Conservation (phyloP, 1,284 basidiomycete genomes). For the Tylopilus sp. region DNA sequence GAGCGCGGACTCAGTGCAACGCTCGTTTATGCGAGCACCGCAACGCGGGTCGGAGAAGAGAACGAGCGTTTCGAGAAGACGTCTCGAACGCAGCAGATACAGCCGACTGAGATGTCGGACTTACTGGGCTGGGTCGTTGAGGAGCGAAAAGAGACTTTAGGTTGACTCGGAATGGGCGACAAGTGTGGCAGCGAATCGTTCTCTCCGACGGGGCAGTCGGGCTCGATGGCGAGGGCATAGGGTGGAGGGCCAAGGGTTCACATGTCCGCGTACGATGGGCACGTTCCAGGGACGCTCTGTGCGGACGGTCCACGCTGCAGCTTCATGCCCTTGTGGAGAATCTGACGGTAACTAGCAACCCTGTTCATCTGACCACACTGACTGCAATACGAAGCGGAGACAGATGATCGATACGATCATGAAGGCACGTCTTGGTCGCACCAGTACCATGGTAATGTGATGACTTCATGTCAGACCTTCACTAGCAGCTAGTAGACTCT, state of each 20-base stretch:
- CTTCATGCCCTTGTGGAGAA: conserved; percentile 7
- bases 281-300: conserved; percentile 21
- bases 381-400: not conserved
- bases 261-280: not conserved
- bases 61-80: not conserved
- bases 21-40: not conserved
- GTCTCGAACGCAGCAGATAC: conserved; percentile 10
- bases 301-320: conserved; percentile 10
- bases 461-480: not conserved
- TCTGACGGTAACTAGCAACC: not conserved
- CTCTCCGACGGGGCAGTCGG: not conserved
- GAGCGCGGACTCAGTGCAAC: not conserved
- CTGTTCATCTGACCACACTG: not conserved
- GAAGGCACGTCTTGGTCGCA: no score
- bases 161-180: not conserved
- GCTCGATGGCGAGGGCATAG: conserved; percentile 2
- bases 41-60: conserved; percentile 4
- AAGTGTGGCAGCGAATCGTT: conserved; percentile 23
- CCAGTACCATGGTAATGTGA: not conserved
- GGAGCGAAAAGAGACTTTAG: not conserved
- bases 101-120: conserved; percentile 14
- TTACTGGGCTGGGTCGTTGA: no score
- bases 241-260: conserved; percentile 21
- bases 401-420: not conserved
- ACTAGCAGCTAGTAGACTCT: not conserved